Percentiles rank a stretch among this genome's conserved stretches.
phyloP scores from a whole-genome alignment of 2,329 filamentous ascomycete genomes.

The Colletotrichum karsti region DNA sequence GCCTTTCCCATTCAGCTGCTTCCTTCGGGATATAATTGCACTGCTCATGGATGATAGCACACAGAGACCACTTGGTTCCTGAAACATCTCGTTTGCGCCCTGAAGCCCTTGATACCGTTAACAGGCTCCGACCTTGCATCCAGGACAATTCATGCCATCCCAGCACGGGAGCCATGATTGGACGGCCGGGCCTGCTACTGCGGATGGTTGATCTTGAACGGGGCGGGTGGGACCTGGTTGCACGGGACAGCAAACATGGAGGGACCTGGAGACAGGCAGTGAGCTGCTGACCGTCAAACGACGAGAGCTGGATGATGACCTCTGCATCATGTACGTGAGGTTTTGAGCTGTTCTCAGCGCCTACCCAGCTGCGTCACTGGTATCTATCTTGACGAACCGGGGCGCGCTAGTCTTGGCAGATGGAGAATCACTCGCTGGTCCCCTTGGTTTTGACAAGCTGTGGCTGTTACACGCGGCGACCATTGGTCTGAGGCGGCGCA shows the following conservation, averaged over 20 bases:
- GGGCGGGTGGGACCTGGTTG: conserved; percentile 3
- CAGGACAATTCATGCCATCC: conserved; percentile 16
- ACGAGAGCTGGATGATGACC: not conserved
- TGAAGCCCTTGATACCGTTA: not conserved
- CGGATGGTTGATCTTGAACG: conserved; percentile 13
- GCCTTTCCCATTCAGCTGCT: not conserved
- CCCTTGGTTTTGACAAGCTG: not conserved
- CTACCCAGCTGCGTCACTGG: not conserved
- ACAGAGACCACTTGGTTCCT: conserved; percentile 1
- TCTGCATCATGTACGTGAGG: not conserved
- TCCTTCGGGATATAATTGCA: not conserved
- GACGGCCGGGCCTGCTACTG: not conserved
- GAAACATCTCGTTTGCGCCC: conserved; percentile 13
- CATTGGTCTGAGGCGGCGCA: too few species aligned
- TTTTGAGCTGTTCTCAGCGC: not conserved
- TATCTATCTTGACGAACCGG: not conserved
- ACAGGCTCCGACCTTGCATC: conserved; percentile 8
- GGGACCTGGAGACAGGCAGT: not conserved
- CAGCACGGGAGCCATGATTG: conserved; percentile 1
- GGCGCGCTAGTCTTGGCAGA: not conserved
- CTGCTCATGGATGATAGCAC: not conserved
- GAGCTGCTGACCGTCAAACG: not conserved
- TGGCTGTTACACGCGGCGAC: conserved; percentile 10
- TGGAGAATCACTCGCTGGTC: not conserved
- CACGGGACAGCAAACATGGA: not conserved